Conservation (phyloP, 192 early-diverging fungal species). For the Mortierella antarctica region DNA sequence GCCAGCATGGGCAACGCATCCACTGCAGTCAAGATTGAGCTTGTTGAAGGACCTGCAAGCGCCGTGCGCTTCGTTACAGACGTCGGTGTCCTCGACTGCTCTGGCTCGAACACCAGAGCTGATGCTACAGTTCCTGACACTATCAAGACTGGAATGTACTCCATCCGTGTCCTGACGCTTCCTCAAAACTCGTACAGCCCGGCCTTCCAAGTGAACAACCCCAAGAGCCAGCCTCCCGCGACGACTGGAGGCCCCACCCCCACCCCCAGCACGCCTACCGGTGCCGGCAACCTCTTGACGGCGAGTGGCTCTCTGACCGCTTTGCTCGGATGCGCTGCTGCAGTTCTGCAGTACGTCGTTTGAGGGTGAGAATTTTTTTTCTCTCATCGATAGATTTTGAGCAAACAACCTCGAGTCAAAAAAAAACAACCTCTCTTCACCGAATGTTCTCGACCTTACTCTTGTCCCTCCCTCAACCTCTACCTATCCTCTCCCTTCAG, state of each 20-base stretch:
- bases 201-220: constrained; percentile 12
- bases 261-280: not conserved
- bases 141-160: constrained; percentile 13
- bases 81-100: constrained; percentile 25
- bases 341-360: constrained; percentile 21
- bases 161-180: constrained; percentile 23
- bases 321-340: constrained; percentile 8
- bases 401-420: not conserved
- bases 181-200: constrained; percentile 23
- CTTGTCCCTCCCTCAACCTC: too few relatives aligned
- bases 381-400: not conserved
- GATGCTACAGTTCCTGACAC: constrained; percentile 2
- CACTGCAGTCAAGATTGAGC: constrained; percentile 7
- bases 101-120: not conserved
- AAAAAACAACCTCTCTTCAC: not conserved
- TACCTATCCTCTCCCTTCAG: too few relatives aligned
- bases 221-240: not conserved
- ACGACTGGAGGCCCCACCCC: not conserved
- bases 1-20: constrained; percentile 11
- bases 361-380: constrained; percentile 1
- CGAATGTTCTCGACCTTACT: too few relatives aligned
- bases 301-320: constrained; percentile 9
- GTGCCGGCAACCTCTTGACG: constrained; percentile 8
- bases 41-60: constrained; percentile 21
- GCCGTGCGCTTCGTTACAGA: constrained; percentile 10